Conservation (phyloP, 495 filamentous ascomycete species). For the Pseudevernia furfuracea region DNA sequence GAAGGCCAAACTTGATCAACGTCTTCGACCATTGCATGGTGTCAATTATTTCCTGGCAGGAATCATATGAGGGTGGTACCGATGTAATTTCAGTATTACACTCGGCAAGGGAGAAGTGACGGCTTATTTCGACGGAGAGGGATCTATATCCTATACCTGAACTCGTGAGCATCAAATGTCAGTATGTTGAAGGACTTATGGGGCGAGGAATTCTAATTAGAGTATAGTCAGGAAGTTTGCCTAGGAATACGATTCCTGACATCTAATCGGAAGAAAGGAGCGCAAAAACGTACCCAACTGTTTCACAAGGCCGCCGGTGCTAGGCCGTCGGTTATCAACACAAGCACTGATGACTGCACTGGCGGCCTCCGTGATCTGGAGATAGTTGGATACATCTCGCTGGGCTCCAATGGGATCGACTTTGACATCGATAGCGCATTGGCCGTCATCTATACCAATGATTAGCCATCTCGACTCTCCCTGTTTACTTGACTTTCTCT, state of each 20-base stretch:
- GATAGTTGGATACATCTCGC: slow-evolving; percentile 1
- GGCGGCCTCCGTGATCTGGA: neutral
- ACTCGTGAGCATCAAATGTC: neutral
- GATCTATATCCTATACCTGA: neutral
- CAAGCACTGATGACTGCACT: neutral
- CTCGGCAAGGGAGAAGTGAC: neutral
- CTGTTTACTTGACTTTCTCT: neutral
- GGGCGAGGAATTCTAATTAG: neutral
- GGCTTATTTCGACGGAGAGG: neutral
- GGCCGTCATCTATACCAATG: neutral
- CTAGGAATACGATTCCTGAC: neutral
- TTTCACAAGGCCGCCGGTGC: neutral
- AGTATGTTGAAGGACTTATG: neutral
- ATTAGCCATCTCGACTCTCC: neutral
- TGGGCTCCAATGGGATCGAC: neutral
- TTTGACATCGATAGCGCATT: neutral
- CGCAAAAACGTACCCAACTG: neutral
- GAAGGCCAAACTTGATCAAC: neutral
- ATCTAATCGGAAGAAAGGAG: neutral
- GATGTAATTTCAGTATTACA: neutral
- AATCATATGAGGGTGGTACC: neutral
- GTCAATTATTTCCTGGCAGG: neutral
- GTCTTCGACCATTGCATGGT: neutral
- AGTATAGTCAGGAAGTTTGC: neutral
- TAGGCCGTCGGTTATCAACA: neutral